Percentiles rank a stretch among this genome's conserved stretches.
These are phyloP conservation scores for Lichtheimia corymbifera DNA, from an alignment of 371 early-diverging fungal species.

Conservation along the genomic window DNA sequence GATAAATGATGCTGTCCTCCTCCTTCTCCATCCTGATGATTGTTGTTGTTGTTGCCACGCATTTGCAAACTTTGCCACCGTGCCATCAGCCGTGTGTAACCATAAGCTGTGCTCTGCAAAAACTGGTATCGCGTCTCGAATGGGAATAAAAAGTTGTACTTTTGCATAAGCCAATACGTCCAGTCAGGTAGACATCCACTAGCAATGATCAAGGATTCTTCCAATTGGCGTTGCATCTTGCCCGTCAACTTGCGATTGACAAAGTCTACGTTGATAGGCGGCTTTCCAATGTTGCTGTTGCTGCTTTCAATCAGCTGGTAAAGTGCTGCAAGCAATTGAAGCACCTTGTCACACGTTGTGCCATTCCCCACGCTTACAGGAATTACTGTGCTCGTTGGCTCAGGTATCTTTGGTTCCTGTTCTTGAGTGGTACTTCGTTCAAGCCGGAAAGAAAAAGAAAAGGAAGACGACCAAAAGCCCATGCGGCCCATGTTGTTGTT, in stretches of 20 bases:
- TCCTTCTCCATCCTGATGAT: constrained; percentile 9
- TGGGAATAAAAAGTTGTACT: constrained; percentile 77
- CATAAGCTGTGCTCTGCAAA: constrained; percentile 80
- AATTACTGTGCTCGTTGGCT: background rate
- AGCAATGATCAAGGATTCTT: constrained; percentile 85
- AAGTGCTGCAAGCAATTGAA: constrained; percentile 1
- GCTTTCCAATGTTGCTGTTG: no score
- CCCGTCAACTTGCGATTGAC: constrained; percentile 76
- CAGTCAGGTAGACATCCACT: constrained; percentile 79
- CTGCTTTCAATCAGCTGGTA: background rate
- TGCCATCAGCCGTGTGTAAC: constrained; percentile 75
- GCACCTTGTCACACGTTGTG: constrained; percentile 6
- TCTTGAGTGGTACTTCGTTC: no score
- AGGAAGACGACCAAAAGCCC: no score
- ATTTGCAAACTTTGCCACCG: constrained; percentile 54
- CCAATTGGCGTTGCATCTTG: constrained; percentile 79
- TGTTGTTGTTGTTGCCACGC: constrained; percentile 31
- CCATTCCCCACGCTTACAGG: background rate
- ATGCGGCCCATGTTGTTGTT: background rate
- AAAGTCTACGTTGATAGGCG: background rate
- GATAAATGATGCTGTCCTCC: background rate
- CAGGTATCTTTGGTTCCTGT: no score
- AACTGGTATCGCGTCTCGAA: constrained; percentile 79
- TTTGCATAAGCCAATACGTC: constrained; percentile 61
- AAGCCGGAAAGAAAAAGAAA: no score